phyloP scores from a whole-genome alignment of 768 basidiomycete genomes.

The Mycena belliarum region DNA sequence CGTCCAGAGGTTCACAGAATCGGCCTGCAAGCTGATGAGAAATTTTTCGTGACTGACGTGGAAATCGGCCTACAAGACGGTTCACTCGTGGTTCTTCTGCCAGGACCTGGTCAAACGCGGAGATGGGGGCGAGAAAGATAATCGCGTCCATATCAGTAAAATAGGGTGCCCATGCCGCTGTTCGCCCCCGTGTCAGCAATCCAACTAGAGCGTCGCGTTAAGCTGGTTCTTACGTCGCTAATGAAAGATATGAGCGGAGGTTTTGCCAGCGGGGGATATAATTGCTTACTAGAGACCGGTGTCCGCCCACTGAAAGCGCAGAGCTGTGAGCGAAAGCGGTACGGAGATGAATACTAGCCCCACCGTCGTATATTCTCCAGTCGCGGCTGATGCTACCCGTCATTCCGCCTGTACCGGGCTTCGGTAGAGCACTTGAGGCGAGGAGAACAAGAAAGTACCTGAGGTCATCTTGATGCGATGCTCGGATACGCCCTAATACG shows the following conservation, averaged over 20 bases:
- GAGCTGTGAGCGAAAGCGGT: neutral
- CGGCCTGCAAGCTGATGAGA: conserved; percentile 51
- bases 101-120: conserved; percentile 70
- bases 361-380: conserved; percentile 49
- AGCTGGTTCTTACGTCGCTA: conserved; percentile 33
- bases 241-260: neutral
- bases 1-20: conserved; percentile 77
- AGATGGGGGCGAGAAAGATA: conserved; percentile 71
- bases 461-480: conserved; percentile 63
- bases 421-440: neutral
- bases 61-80: conserved; percentile 46
- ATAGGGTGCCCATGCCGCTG: conserved; percentile 58
- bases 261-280: neutral
- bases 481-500: conserved; percentile 59
- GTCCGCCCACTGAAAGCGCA: conserved; percentile 49
- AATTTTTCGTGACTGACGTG: neutral
- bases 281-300: conserved; percentile 60
- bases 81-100: conserved; percentile 66
- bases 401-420: conserved; percentile 18
- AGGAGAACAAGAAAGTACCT: conserved; percentile 32
- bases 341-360: neutral
- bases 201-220: neutral
- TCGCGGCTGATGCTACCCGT: conserved; percentile 31
- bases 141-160: conserved; percentile 62
- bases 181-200: conserved; percentile 9